phyloP scores from a whole-genome alignment of 371 early-diverging fungal species.

The Saksenaea oblongispora region DNA sequence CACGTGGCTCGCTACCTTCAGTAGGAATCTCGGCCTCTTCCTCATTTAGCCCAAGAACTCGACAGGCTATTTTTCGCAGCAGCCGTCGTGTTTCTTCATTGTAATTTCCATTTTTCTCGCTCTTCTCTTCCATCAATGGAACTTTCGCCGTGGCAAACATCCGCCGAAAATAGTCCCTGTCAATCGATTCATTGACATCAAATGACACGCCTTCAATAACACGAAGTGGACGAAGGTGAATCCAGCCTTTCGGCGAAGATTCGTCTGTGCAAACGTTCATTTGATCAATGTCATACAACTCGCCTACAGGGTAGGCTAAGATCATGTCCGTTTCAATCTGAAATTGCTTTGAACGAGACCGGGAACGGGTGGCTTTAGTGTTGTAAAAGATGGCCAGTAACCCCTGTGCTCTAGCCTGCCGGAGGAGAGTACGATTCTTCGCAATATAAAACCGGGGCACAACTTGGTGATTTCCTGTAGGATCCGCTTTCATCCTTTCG shows the following conservation, averaged over 20 bases:
- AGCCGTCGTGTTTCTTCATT: neutral
- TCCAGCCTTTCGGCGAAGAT: slow-evolving; percentile 43
- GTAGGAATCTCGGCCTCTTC: neutral
- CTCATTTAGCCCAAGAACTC: neutral
- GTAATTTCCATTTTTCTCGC: neutral
- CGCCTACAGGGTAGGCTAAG: slow-evolving; percentile 34
- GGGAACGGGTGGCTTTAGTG: neutral
- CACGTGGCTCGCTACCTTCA: neutral
- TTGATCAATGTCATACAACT: slow-evolving; percentile 32
- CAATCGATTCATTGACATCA: slow-evolving; percentile 41
- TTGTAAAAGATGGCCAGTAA: slow-evolving; percentile 32
- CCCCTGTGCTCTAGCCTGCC: slow-evolving; percentile 29
- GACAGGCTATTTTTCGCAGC: neutral
- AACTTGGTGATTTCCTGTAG: slow-evolving; percentile 14
- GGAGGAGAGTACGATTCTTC: slow-evolving; percentile 41
- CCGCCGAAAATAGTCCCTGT: slow-evolving; percentile 43
- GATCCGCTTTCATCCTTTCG: slow-evolving; percentile 2
- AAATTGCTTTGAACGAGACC: neutral
- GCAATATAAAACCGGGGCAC: slow-evolving; percentile 46
- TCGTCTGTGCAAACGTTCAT: slow-evolving; percentile 44
- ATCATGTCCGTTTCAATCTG: slow-evolving; percentile 30
- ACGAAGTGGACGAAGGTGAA: slow-evolving; percentile 39
- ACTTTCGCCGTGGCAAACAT: slow-evolving; percentile 48
- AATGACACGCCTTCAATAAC: slow-evolving; percentile 32
- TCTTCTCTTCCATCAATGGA: slow-evolving; percentile 23